Evolutionary conservation across 352 stramenopile genomes (phyloP), one percentile per base, ranked within the genome.

Genomic region (Phytophthora uliginosa): DNA sequence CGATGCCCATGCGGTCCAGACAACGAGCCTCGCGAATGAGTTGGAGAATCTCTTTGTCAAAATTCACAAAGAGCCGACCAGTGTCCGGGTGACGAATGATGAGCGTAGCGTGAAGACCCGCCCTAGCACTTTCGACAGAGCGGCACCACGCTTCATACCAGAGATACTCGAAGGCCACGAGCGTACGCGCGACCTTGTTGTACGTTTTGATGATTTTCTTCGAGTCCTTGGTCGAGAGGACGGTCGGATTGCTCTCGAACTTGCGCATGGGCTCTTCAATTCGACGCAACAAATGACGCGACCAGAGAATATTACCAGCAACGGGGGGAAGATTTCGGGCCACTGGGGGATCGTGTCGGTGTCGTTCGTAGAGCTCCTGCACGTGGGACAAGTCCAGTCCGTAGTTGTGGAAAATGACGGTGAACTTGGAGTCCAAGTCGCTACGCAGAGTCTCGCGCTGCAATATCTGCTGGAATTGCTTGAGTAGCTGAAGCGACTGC

Each of bases 121-220:
- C 90, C 20, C 92, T 88, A 5, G 86, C 85, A 10, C 85, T 91
- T 50, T 96, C 89, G 7, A 97, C 88, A 0, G 84, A 93, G 15
- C 88, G 84, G 38, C 83, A 93, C 91, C 91, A 97, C 0, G 91
- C 90, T 73, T 95, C 88, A 69, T 96, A 96, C 91, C 91, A 97
- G 10, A 97, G 62, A 60, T 96, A 96, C 62, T 97, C 91, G 26
- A 97, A 97, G 3, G 91, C 91, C 7, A 97, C 88, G n/a, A 97
- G 82, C 28, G 91, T 97, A 4, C 89, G 85, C 3, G 91, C 89
- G 4, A 97, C 87, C 68, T 96, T 96, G 74, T 97, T 97, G 82
- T 97, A 97, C 17, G 86, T 94, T 71, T 94, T 94, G 67, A 97
- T 95, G 53, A 97, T 97, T 79, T 95, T 95, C 71, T 96, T 95